Conservation (phyloP, 2,329 filamentous ascomycete genomes). For the Aschersonia sp. region DNA sequence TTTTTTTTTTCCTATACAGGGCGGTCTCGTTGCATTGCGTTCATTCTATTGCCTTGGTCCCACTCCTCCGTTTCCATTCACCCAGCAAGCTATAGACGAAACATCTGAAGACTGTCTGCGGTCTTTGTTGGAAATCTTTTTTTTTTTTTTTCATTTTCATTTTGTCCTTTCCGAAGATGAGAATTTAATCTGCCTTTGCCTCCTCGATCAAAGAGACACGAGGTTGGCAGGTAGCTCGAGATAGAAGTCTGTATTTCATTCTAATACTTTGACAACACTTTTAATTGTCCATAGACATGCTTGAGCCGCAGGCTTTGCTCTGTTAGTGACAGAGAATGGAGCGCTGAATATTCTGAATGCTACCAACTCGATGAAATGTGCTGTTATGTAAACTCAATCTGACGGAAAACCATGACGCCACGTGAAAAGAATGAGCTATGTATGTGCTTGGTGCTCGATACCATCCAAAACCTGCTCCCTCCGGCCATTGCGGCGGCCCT, state of each 20-base stretch:
- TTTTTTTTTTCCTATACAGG: no score
- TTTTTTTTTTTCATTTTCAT: no score
- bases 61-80: neutral
- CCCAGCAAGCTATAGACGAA: slow-evolving; percentile 1
- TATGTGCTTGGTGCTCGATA: no score
- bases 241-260: neutral
- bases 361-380: no score
- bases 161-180: neutral
- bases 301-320: neutral
- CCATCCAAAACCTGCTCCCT: no score
- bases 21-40: neutral
- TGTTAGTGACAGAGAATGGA: neutral
- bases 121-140: neutral
- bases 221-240: neutral
- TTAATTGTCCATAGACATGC: neutral
- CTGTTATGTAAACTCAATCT: no score
- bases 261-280: neutral
- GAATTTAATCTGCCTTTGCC: neutral
- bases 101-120: neutral
- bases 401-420: no score
- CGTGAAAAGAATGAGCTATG: no score
- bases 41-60: neutral
- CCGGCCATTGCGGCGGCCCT: no score
- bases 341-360: no score
- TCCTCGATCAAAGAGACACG: neutral